Base-by-base conservation (phyloP, 2,329 filamentous ascomycete species). In the Myriosclerotinia scirpicola region DNA sequence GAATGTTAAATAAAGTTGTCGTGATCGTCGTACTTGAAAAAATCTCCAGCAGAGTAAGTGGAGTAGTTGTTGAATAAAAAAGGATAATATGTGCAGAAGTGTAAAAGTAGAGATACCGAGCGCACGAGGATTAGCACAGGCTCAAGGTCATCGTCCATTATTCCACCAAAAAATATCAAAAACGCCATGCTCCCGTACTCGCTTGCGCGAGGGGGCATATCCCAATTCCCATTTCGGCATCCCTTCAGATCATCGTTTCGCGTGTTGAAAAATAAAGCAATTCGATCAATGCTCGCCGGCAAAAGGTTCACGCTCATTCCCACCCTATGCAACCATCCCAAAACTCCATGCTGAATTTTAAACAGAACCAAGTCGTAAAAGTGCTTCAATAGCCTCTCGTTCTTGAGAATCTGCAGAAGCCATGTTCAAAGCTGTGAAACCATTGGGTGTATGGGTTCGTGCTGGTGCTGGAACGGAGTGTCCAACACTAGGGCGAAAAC, bases 361-460 rank as follows among this genome's bases (percentile, higher is more conserved):
- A 85, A 89, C 82, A 85, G 90, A 93, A 79, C 91, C 90, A 78
- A 95, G 89, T 78, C 88, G 86, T 75, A 95, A 82, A 75, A 94
- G 86, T 71, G 91, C 91, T 78, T 92, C 91, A 71, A 93, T 86
- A 65, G 91, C 91, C 78, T 92, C 91, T 73, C 89, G 88, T 81
- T 94, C 91, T 78, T 92, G 89, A 69, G 87, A 85, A 76, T 89
- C 86, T 65, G 64, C 55, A n/a, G 86, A 84, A 56, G 71, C 69
- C 71, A 74, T 73, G 55, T 73, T 73, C 66, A 73, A 74, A 54
- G 73, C 71, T 67, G 82, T 80, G 73, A 87, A 79, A 77, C 85
- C 79, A 74, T 78, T 77, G 70, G 80, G 61, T 70, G 79, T 78
- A 74, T 82, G 83, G 58, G 26, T 82, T 84, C 69, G 72, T 67